phyloP scores from a whole-genome alignment of 208 protist species.

The Leishmania martiniquensis region DNA sequence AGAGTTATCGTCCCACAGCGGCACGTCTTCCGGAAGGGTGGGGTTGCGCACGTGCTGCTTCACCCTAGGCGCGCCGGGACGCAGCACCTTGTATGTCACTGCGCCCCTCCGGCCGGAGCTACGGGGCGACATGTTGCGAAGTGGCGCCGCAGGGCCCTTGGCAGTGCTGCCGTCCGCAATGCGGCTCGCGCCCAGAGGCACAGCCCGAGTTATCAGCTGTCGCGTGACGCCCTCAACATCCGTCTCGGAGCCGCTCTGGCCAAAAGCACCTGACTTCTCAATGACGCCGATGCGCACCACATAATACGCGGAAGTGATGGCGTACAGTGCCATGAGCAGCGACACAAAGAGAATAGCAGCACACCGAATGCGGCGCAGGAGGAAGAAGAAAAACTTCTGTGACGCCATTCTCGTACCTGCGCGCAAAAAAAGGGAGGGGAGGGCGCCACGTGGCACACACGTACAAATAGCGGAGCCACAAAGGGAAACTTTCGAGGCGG shows the following conservation, averaged over 20 bases:
- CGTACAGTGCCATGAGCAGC: constrained; percentile 11
- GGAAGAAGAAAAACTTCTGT: constrained; percentile 4
- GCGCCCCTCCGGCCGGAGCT: neutral
- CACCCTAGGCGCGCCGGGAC: neutral
- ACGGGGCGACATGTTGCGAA: neutral
- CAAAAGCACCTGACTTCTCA: neutral
- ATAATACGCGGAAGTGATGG: constrained; percentile 24
- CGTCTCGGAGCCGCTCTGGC: neutral
- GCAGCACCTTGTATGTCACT: constrained; percentile 11
- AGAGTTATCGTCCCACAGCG: constrained; percentile 9
- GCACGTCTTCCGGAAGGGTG: constrained; percentile 17
- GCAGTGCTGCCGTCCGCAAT: neutral
- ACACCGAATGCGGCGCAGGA: constrained; percentile 20
- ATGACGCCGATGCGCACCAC: constrained; percentile 27
- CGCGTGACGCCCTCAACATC: neutral
- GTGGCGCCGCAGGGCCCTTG: neutral
- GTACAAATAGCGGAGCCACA: too few relatives aligned
- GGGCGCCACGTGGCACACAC: too few relatives aligned
- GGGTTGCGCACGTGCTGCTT: constrained; percentile 32
- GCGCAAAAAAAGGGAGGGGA: neutral
- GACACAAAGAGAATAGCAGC: constrained; percentile 15
- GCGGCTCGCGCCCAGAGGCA: neutral
- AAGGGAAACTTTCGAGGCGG: too few relatives aligned
- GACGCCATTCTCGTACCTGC: neutral
- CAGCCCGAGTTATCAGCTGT: neutral